Evolutionary conservation across 2,329 filamentous ascomycete species (phyloP), one percentile per base, ranked within the genome.

Genomic region (Helotiales sp.): DNA sequence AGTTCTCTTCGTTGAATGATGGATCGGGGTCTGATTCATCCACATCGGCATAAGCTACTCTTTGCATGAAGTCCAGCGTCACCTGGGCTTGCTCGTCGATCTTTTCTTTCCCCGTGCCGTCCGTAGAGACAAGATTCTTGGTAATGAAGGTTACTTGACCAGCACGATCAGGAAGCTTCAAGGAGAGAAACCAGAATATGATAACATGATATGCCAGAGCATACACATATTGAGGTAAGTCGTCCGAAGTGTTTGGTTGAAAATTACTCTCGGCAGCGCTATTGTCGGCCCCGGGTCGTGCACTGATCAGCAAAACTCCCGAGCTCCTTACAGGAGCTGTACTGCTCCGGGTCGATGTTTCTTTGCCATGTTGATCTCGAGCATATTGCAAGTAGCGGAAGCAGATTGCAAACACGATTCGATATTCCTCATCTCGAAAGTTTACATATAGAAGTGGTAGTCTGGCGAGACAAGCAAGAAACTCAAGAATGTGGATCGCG

Each of bases 191-290:
- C 95, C 95, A 99, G 71, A 96, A 97, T 1, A 92, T 89, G 64
- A 99, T 93, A 66, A 96, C 91, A 71, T 98, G 93, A 71, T 96
- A 96, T 8, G 93, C 93, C 52, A 98, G 78, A 1, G 92, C 90
- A 72, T 96, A 95, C 25, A 99, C 91, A 71, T 99, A 99, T 72
- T 95, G 90, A 4, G 93, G 92, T 50, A 96, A 79, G 63, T 95
- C 91, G 60, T 95, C 89, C 7, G 86, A 79, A 61, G 77, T 68
- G 55, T 76, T 75, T 58, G 70, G 66, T 40, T 68, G 65, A 46
- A 66, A 59, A 69, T 72, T 66, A 71, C 76, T 29, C 72, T 78
- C 54, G 70, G 75, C 61, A 73, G 76, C 22, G 75, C 75, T 48
- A 73, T 75, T 40, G 71, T 75, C 52, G 71, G 74, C 66, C 75